These are phyloP conservation scores for Lactarius sp. DNA, from an alignment of 768 basidiomycete genomes.

Conservation along the genomic window DNA sequence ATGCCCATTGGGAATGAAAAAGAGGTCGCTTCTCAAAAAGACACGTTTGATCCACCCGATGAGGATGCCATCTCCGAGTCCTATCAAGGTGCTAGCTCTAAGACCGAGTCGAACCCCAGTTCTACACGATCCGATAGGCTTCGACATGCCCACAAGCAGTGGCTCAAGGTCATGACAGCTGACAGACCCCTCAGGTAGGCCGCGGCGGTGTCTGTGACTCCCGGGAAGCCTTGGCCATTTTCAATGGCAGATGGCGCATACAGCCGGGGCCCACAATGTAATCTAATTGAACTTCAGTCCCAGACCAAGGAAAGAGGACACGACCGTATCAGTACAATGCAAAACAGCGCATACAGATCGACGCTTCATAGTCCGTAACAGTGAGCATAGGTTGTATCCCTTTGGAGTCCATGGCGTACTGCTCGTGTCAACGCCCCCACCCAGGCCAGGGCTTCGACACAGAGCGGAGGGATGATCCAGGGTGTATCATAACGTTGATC, in stretches of 20 bases:
- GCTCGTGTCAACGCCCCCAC: slow-evolving; percentile 2
- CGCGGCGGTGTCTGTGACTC: not conserved
- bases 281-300: not conserved
- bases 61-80: no score
- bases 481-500: slow-evolving; percentile 31
- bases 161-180: not conserved
- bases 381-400: slow-evolving; percentile 10
- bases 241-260: not conserved
- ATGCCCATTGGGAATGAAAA: no score
- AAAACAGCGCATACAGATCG: not conserved
- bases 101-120: no score
- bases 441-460: not conserved
- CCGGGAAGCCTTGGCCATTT: not conserved
- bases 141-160: no score
- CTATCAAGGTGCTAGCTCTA: no score
- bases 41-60: no score
- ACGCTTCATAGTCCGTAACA: not conserved
- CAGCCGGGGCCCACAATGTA: not conserved
- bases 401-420: not conserved
- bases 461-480: slow-evolving; percentile 2
- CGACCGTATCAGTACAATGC: not conserved
- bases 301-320: not conserved
- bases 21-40: no score
- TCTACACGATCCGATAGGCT: no score
- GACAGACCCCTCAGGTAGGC: not conserved